phyloP scores from a whole-genome alignment of 2,329 filamentous ascomycete genomes.

The Stemphylium lycopersici region DNA sequence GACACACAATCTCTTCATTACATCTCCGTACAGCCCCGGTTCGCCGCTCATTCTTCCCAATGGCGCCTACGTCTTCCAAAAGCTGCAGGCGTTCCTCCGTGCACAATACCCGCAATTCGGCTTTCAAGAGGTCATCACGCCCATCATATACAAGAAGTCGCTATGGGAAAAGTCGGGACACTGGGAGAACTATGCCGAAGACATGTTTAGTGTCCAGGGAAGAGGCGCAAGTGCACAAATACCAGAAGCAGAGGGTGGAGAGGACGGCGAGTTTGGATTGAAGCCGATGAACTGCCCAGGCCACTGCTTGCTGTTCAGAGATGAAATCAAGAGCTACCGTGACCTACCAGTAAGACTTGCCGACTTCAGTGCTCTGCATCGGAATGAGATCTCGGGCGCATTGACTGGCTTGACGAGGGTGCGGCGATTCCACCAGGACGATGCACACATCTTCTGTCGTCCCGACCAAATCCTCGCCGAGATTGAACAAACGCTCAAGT shows the following conservation, averaged over 20 bases:
- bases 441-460: conserved; percentile 88
- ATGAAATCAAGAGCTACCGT: conserved; percentile 74
- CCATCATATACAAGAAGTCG: conserved; percentile 87
- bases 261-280: conserved; percentile 77
- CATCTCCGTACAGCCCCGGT: conserved; percentile 79
- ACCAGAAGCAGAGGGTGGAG: conserved; percentile 55
- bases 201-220: conserved; percentile 83
- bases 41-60: conserved; percentile 85
- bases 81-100: conserved; percentile 79
- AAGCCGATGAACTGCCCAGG: conserved; percentile 96
- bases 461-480: conserved; percentile 76
- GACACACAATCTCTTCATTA: conserved; percentile 77
- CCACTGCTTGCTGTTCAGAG: conserved; percentile 83
- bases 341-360: conserved; percentile 84
- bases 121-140: conserved; percentile 86
- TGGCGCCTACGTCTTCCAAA: conserved; percentile 82
- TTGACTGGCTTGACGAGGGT: conserved; percentile 83
- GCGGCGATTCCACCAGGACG: conserved; percentile 86
- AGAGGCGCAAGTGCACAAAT: conserved; percentile 55
- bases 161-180: conserved; percentile 87
- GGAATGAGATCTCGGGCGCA: conserved; percentile 83
- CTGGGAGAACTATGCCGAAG: conserved; percentile 86
- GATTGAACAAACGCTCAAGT: conserved; percentile 74
- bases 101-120: conserved; percentile 84
- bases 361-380: conserved; percentile 85